Evolutionary conservation across 2,329 filamentous ascomycete genomes (phyloP).

Genomic region (Scytalidium lignicola): DNA sequence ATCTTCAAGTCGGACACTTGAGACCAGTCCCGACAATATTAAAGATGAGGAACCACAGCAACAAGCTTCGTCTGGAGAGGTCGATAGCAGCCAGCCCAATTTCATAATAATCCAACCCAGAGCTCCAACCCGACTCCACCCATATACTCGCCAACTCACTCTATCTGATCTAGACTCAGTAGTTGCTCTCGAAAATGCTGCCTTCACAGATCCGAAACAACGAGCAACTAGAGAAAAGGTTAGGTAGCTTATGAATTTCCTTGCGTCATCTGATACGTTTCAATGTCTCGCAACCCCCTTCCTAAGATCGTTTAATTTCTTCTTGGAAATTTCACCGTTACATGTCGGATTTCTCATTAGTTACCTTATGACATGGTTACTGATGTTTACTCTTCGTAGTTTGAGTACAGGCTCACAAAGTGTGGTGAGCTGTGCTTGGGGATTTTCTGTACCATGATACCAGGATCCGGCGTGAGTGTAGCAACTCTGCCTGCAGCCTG

Average conservation of each 20-base stretch:
- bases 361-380: neutral
- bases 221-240: conserved; percentile 51
- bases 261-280: neutral
- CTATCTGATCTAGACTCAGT: conserved; percentile 58
- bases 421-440: conserved; percentile 76
- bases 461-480: conserved; percentile 42
- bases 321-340: neutral
- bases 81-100: neutral
- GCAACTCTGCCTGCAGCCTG: conserved; percentile 50
- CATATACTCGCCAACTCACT: conserved; percentile 70
- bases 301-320: neutral
- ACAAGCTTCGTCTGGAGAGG: neutral
- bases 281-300: conserved; percentile 9
- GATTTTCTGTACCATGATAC: conserved; percentile 64
- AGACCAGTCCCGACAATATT: neutral
- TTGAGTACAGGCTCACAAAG: conserved; percentile 68
- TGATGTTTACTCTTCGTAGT: conserved; percentile 39
- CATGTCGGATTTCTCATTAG: neutral
- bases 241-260: conserved; percentile 14
- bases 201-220: conserved; percentile 45
- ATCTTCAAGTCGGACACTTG: neutral
- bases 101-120: conserved; percentile 2
- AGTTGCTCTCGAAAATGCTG: conserved; percentile 48
- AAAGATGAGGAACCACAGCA: neutral
- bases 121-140: conserved; percentile 53